Evolutionary conservation across 441 rosid species (phyloP).

Genomic region (Croton laevigatus): DNA sequence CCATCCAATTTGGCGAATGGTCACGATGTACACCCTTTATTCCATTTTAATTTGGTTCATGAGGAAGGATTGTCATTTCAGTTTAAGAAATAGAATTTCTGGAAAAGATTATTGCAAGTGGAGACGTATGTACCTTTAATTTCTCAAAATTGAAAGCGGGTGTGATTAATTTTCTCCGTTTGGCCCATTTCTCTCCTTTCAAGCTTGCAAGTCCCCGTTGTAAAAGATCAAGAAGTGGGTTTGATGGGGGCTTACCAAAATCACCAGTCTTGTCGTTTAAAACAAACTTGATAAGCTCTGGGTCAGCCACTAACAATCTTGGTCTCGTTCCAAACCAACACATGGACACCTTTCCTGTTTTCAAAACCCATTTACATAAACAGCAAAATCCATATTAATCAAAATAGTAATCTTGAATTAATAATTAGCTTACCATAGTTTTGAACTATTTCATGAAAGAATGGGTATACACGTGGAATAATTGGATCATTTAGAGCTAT

Average conservation of each 20-base stretch:
- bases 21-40: no score
- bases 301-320: conserved; percentile 22
- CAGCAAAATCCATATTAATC: no score
- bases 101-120: background rate
- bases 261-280: conserved; percentile 19
- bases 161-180: conserved; percentile 23
- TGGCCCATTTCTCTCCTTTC: conserved; percentile 31
- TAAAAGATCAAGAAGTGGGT: conserved; percentile 26
- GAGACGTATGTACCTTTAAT: conserved; percentile 15
- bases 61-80: no score
- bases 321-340: conserved; percentile 31
- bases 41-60: no score
- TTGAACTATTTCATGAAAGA: conserved; percentile 20
- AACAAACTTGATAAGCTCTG: conserved; percentile 20
- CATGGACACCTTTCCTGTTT: conserved; percentile 22
- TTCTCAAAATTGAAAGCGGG: conserved; percentile 33
- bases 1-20: no score
- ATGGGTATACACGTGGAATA: conserved; percentile 20
- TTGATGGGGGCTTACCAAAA: conserved; percentile 23
- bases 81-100: no score
- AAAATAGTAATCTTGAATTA: no score
- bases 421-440: conserved; percentile 14
- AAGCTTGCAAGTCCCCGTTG: conserved; percentile 27
- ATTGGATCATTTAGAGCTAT: conserved; percentile 19
- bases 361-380: background rate